These are phyloP conservation scores for Cryptosporidium xiaoi DNA, from an alignment of 169 alveolate genomes.

Conservation along the genomic window DNA sequence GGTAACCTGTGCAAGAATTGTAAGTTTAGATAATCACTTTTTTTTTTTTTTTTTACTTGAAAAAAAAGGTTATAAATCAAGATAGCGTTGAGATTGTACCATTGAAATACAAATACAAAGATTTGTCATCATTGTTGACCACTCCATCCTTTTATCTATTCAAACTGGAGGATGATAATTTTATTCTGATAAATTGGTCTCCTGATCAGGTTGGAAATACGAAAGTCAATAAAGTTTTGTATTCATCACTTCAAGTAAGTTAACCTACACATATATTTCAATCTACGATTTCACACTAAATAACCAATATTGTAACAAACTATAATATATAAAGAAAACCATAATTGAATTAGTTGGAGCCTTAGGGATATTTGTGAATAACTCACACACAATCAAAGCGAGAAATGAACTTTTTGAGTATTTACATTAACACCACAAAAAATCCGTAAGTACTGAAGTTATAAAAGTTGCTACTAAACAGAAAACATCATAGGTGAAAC, in stretches of 20 bases:
- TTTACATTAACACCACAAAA: neutral
- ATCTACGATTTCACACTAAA: neutral
- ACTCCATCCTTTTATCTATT: conserved; percentile 42
- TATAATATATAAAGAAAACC: neutral
- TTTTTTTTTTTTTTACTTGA: neutral
- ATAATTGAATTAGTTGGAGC: conserved; percentile 18
- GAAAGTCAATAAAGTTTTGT: conserved; percentile 19
- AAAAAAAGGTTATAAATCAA: neutral
- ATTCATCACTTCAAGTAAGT: conserved; percentile 44
- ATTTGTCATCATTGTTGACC: conserved; percentile 20
- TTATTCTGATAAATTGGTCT: conserved; percentile 42
- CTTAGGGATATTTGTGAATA: conserved; percentile 2
- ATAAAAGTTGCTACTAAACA: too few relatives aligned
- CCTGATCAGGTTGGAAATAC: conserved; percentile 28
- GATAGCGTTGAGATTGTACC: conserved; percentile 4
- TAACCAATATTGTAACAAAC: too few relatives aligned
- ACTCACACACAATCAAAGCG: conserved; percentile 7
- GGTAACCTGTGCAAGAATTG: conserved; percentile 23
- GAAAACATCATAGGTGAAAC: too few relatives aligned
- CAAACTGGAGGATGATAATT: conserved; percentile 23
- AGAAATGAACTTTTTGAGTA: conserved; percentile 31
- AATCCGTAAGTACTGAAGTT: neutral
- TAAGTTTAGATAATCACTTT: neutral
- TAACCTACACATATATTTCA: neutral
- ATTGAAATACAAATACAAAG: conserved; percentile 22